Evolutionary conservation across 163 green algal genomes (phyloP).

Genomic region (Scenedesmus sp.): DNA sequence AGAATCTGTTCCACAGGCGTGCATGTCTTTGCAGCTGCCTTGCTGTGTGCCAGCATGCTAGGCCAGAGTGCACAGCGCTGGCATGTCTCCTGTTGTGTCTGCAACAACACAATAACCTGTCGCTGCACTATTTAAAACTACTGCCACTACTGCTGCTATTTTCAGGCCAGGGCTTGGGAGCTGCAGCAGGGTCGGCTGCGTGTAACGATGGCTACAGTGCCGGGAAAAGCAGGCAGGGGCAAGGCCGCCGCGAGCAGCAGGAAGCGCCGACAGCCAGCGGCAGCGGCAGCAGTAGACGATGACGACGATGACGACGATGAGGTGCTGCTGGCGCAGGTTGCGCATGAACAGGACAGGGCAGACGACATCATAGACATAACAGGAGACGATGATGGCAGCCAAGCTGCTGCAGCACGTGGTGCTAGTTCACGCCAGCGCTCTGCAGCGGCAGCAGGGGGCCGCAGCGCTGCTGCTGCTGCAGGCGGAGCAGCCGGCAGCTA

Average conservation of each 20-base stretch:
- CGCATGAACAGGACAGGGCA: neutral
- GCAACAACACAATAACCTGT: neutral
- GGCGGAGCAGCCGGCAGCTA: neutral
- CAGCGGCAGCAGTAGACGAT: neutral
- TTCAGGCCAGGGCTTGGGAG: neutral
- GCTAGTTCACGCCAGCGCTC: neutral
- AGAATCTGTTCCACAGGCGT: neutral
- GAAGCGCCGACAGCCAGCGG: neutral
- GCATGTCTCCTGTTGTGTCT: neutral
- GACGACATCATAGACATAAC: neutral
- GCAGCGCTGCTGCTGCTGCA: neutral
- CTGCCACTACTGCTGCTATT: neutral
- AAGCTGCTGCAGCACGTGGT: neutral
- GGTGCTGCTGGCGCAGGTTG: neutral
- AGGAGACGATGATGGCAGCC: neutral
- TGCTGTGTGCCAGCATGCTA: neutral
- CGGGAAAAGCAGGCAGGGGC: constrained; percentile 1
- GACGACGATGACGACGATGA: constrained; percentile 8
- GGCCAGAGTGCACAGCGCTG: neutral
- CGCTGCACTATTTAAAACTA: no score
- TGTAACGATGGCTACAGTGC: constrained; percentile 1
- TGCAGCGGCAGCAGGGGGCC: neutral
- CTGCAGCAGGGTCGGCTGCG: constrained; percentile 1
- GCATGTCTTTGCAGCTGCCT: no score
- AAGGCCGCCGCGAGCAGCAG: neutral